Base-by-base conservation (phyloP, 2,329 filamentous ascomycete genomes). In the Annulohypoxylon truncatum region DNA sequence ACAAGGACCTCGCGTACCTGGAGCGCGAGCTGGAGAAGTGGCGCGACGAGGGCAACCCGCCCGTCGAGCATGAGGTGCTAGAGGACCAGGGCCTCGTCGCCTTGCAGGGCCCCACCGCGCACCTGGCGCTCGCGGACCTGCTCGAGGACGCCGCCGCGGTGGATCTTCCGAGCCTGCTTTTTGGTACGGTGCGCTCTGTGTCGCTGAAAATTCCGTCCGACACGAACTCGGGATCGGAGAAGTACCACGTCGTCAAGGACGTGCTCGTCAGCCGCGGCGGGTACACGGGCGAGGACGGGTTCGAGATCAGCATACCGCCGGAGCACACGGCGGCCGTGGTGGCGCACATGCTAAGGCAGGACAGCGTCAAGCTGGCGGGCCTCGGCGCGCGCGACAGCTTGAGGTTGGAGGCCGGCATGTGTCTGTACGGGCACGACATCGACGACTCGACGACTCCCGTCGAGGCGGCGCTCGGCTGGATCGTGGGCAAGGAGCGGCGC, bases 381-480 rank as follows among this genome's bases (percentile, higher is more conserved):
- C 87, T 99, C 0, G 96, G 94, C 8, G 93, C 96, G 2, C 89
- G 96, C 69, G 96, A 99, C 79, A 96, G 92, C 67, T 88, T 99
- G 64, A 90, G 96, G 48, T 89, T 99, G 28, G 96, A 99, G 82
- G 96, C 96, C 0, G 96, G 96, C 66, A 97, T 99, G 95, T 99
- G 96, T 80, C 86, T 99, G n/a, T 99, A 99, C 81, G 96, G 96
- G n/a, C 93, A 98, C 81, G 96, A 99, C 79, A 87, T 99, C 35
- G 90, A 96, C 77, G 95, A 97, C 77, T 79, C 79, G n/a, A 88
- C 84, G 15, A 88, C 86, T 13, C 86, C 86, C 13, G 84, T 85
- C 68, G 87, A 89, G 79, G 87, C 80, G 29, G 82, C 79, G 12
- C 82, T 89, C 29, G 76, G 78, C 70, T 99, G 96, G 95, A 87